Percentiles rank a stretch among this genome's conserved stretches.
Evolutionary conservation across 371 early-diverging fungal genomes (phyloP).

Genomic region (Mucor indicus): DNA sequence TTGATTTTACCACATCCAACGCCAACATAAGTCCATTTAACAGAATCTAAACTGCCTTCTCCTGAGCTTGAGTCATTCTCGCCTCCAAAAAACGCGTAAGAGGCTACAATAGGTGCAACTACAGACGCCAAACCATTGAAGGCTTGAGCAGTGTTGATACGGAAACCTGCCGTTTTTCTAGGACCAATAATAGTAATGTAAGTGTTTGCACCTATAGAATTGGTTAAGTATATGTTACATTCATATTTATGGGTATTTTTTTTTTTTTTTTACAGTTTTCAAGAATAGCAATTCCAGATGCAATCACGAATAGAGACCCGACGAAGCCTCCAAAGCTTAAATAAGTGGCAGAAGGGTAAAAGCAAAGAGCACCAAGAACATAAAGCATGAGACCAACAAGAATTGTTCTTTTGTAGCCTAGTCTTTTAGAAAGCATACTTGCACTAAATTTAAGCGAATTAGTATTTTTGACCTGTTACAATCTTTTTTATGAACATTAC

Average conservation of each 20-base stretch:
- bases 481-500: conserved; percentile 7
- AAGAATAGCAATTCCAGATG: conserved; percentile 43
- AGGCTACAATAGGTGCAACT: conserved; percentile 47
- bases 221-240: too few relatives aligned
- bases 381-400: conserved; percentile 41
- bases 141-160: conserved; percentile 41
- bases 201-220: conserved; percentile 46
- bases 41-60: conserved; percentile 33
- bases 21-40: conserved; percentile 47
- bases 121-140: conserved; percentile 46
- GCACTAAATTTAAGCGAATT: conserved; percentile 23
- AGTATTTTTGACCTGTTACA: background rate
- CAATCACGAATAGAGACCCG: conserved; percentile 45
- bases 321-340: conserved; percentile 44
- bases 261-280: conserved; percentile 50
- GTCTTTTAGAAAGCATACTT: conserved; percentile 31
- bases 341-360: conserved; percentile 41
- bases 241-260: too few relatives aligned
- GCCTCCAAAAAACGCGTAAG: conserved; percentile 46
- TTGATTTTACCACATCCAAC: conserved; percentile 44
- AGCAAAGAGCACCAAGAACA: conserved; percentile 44
- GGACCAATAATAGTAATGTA: conserved; percentile 44
- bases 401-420: conserved; percentile 47
- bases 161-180: conserved; percentile 29
- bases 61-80: conserved; percentile 16